Conservation (phyloP, 179 eudicot species). For the Beta lomatogona region DNA sequence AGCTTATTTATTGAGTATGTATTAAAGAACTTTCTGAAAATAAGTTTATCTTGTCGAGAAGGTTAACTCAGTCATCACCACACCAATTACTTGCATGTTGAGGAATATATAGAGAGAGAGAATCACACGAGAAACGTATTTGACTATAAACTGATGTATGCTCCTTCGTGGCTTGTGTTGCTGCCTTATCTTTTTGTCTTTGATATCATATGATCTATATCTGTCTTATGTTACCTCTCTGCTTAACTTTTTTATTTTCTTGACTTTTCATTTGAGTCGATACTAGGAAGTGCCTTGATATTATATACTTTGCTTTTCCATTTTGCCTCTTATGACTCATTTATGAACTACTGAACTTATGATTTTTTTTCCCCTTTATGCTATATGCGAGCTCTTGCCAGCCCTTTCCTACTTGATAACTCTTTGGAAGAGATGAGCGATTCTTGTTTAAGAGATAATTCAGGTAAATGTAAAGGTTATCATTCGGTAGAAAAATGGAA, state of each 20-base stretch:
- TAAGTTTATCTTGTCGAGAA: too few relatives aligned
- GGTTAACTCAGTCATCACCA: too few relatives aligned
- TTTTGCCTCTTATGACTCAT: background rate
- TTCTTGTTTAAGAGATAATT: constrained; percentile 34
- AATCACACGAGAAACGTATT: too few relatives aligned
- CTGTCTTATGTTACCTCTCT: background rate
- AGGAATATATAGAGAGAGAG: too few relatives aligned
- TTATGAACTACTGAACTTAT: background rate
- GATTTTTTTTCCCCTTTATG: background rate
- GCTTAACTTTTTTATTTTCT: background rate
- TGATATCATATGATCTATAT: too few relatives aligned
- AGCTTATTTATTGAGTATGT: too few relatives aligned
- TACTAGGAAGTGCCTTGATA: background rate
- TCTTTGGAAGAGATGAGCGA: constrained; percentile 47
- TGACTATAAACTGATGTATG: too few relatives aligned
- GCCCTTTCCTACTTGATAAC: constrained; percentile 79
- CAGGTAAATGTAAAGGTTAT: constrained; percentile 45
- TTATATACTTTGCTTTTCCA: background rate
- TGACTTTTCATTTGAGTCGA: background rate
- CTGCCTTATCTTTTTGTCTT: too few relatives aligned
- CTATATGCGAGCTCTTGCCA: constrained; percentile 72
- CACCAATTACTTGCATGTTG: too few relatives aligned
- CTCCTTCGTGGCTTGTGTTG: too few relatives aligned
- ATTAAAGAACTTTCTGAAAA: too few relatives aligned
- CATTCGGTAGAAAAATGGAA: constrained; percentile 2